Conservation (phyloP, 345 rosid species). For the Cardiospermum halicacabum region DNA sequence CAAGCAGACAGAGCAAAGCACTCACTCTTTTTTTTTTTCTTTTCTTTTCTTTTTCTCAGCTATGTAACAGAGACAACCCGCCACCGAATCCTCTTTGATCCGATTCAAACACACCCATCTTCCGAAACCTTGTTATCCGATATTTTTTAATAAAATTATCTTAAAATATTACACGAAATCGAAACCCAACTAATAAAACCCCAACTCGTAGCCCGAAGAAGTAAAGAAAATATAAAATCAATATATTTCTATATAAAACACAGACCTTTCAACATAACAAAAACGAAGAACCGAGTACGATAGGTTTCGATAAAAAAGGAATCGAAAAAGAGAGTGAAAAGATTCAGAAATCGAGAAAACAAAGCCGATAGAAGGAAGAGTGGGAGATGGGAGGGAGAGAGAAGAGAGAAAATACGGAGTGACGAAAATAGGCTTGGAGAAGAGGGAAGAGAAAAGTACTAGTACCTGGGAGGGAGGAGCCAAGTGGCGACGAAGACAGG, state of each 20-base stretch:
- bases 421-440: slow-evolving; percentile 31
- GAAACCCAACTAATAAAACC: not conserved
- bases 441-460: slow-evolving; percentile 4
- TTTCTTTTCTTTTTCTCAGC: too few species aligned
- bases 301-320: slow-evolving; percentile 12
- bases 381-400: not conserved
- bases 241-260: too few species aligned
- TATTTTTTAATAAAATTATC: not conserved
- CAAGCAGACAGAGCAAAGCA: not conserved
- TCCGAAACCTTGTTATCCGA: not conserved
- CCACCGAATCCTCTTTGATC: slow-evolving; percentile 19
- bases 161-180: not conserved
- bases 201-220: slow-evolving; percentile 12
- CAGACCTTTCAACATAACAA: too few species aligned
- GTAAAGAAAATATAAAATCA: too few species aligned
- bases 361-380: slow-evolving; percentile 1
- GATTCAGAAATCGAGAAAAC: too few species aligned
- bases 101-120: slow-evolving; percentile 26
- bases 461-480: slow-evolving; percentile 32
- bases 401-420: not conserved
- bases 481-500: slow-evolving; percentile 65
- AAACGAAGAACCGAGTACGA: too few species aligned
- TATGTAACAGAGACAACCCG: slow-evolving; percentile 8
- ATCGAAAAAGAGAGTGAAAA: slow-evolving; percentile 17
- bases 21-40: not conserved